Evolutionary conservation across 1,284 basidiomycete species (phyloP), one percentile per base, ranked within the genome.

Genomic region (Ceratobasidium sp.): DNA sequence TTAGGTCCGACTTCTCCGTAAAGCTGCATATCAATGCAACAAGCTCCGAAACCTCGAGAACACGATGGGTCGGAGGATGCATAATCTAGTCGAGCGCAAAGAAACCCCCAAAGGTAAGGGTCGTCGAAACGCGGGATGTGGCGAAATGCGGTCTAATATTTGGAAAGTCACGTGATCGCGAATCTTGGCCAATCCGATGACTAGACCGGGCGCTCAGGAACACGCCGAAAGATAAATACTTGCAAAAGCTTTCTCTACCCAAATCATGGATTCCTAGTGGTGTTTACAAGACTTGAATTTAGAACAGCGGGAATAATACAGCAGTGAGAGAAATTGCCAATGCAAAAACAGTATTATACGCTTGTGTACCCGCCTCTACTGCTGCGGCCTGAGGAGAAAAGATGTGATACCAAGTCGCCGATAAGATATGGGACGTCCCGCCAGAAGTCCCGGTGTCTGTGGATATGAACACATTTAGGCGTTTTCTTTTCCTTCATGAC

Each of bases 371-470:
- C 78, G 22, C 78, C 72, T 69, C 78, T 41, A 54, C 73, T 75
- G 47, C 75, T 71, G n/a, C 51, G 51, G 15, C 78, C 76, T 76
- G 90, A 88, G 24, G 91, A 90, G 81, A 92, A 93, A 53, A 94
- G 82, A 82, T 94, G 92, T 17, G 90, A 89, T 62, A 90, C 80
- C 44, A 95, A 89, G 79, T 95, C 93, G 50, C 86, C 86, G 45
- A 94, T 81, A 88, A 95, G 91, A 79, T 93, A 94, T 3, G 93
- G 93, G 4, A 95, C 90, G 82, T 95, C 93, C 81, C 89, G 85
- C 93, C 93, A 94, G 83, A 95, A 93, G 81, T 94, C 93, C 57
- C 93, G 91, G 82, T 95, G 93, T 76, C 93, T 94, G 78, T 54
- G 11, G 3, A 73, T 45, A 67, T 62, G 27, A 74, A 62, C 73